Evolutionary conservation across 768 basidiomycete genomes (phyloP), one percentile per base, ranked within the genome.

Genomic region (Pulveroboletus frians): DNA sequence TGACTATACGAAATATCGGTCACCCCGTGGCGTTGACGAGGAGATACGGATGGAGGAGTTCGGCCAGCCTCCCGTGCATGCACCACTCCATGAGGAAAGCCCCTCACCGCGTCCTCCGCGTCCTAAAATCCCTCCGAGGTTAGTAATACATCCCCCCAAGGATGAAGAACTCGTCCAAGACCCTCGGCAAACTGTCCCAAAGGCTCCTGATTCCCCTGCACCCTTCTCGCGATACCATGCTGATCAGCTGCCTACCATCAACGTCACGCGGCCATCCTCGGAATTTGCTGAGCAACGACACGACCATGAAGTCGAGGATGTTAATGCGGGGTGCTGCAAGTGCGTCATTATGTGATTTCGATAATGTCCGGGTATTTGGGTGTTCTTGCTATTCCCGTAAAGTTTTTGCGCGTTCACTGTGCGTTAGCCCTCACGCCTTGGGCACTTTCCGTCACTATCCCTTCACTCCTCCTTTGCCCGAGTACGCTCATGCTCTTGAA

Each of bases 271-370:
- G 36, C 59, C 63, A 35, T 65, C 68, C 43, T 40, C 53, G 10
- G 68, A 70, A 18, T 21, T 50, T 2, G 53, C 42, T 32, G 64
- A 67, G 44, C 64, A 58, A 39, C 55, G 58, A 39, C 71, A 46
- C 46, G 56, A 57, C 43, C 65, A 59, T 37, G 55, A 61, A 34
- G 69, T 70, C 10, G 78, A 81, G 30, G 79, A 83, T 7, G 76
- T 75, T 13, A 64, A 59, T 2, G 72, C 67, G 29, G 77, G 73
- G 27, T 90, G 88, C 63, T 91, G 88, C 75, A 86, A 84, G 69
- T 91, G 88, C 69, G 70, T 87, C 57, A 76, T 91, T 65, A 91
- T 91, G 88, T 91, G 80, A 88, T 67, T 53, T 46, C 47, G 43
- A 47, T 39, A 51, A 48, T 53, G 48, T 57, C 38, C 26, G 53